phyloP scores from a whole-genome alignment of 192 early-diverging fungal species.

The Gonapodya prolifera region DNA sequence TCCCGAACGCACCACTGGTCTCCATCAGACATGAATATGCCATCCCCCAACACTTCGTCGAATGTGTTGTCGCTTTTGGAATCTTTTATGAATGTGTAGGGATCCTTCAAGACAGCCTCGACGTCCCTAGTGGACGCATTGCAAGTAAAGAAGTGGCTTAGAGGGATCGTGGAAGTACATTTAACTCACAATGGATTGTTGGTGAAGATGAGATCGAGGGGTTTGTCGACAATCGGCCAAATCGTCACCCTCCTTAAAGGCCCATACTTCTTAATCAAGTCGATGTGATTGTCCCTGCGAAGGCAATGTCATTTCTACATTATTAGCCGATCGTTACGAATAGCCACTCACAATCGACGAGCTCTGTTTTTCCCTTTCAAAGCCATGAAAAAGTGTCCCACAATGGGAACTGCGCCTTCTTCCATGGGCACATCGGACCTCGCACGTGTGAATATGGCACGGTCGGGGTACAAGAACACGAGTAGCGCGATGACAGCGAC shows the following conservation, averaged over 20 bases:
- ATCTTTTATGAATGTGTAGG: background rate
- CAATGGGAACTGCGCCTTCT: background rate
- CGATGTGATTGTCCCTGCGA: background rate
- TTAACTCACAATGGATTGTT: background rate
- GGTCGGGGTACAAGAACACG: background rate
- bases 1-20: background rate
- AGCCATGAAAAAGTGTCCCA: background rate
- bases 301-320: too few species aligned
- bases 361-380: background rate
- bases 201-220: background rate
- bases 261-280: background rate
- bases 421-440: background rate
- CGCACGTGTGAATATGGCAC: background rate
- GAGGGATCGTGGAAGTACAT: background rate
- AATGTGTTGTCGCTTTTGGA: background rate
- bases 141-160: too few species aligned
- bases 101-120: background rate
- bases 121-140: background rate
- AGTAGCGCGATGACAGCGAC: background rate
- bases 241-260: background rate
- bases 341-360: background rate
- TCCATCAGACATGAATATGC: slow-evolving; percentile 1
- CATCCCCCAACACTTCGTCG: background rate
- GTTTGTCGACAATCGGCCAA: background rate
- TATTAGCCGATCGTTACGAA: too few species aligned